These are phyloP conservation scores for Jatropha multifida DNA, from an alignment of 441 rosid genomes.

Conservation along the genomic window DNA sequence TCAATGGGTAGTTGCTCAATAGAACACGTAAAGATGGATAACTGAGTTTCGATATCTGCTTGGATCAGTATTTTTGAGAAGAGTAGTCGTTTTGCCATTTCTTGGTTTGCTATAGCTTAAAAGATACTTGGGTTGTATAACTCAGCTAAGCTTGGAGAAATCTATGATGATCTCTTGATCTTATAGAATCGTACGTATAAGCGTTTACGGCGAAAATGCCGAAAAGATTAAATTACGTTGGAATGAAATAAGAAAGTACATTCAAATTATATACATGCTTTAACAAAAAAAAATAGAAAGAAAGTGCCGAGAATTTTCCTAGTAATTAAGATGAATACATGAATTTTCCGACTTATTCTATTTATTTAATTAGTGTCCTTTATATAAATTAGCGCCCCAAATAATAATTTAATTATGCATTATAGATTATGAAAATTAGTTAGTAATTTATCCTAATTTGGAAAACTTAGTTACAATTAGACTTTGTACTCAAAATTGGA, in stretches of 20 bases:
- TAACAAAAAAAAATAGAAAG: no score
- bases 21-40: constrained; percentile 10
- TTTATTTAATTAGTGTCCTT: no score
- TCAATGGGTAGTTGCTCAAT: neutral
- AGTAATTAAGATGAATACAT: no score
- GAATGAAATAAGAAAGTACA: neutral
- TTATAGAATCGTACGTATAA: neutral
- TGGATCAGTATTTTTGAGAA: neutral
- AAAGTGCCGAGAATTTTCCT: no score
- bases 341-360: no score
- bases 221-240: neutral
- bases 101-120: neutral
- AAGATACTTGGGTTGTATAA: neutral
- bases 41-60: neutral
- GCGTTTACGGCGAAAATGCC: neutral
- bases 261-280: neutral
- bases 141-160: neutral
- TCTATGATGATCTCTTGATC: neutral
- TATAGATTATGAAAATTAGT: no score
- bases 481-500: no score
- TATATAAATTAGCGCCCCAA: no score
- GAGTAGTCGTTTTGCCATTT: neutral
- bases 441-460: no score
- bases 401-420: no score
- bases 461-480: no score